A percentile compares a stretch with the other conserved stretches of the same genome.
Conservation (phyloP, 2,329 filamentous ascomycete genomes). For the Mycosphaerella sp. region DNA sequence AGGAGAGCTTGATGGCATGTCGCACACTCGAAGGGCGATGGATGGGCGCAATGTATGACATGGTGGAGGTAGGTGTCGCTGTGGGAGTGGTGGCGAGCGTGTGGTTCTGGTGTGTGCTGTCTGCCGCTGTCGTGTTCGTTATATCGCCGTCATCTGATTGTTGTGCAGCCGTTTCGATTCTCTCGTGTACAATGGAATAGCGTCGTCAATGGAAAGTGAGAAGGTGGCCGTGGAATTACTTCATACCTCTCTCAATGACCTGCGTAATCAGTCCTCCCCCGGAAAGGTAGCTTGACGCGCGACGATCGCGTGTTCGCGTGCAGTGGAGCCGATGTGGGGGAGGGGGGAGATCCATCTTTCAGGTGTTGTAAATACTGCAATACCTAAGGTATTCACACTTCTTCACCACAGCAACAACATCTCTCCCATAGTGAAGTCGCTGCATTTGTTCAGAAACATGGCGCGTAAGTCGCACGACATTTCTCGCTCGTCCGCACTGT, state of each 20-base stretch:
- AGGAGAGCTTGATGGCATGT: slow-evolving; percentile 74
- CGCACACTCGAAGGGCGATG: slow-evolving; percentile 87
- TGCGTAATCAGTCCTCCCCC: no score
- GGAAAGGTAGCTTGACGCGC: slow-evolving; percentile 4
- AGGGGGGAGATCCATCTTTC: background rate
- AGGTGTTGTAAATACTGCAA: no score
- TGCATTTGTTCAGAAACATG: background rate
- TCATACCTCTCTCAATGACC: background rate
- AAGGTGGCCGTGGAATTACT: background rate
- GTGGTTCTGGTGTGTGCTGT: background rate
- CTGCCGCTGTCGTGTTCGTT: background rate
- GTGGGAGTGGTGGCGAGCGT: no score
- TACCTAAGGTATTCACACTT: background rate
- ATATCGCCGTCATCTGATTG: background rate
- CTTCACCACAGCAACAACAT: background rate
- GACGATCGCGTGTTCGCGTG: slow-evolving; percentile 2
- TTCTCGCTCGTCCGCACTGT: background rate
- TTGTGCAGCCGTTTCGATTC: background rate
- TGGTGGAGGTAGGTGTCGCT: slow-evolving; percentile 36
- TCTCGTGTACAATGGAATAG: background rate
- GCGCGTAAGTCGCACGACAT: slow-evolving; percentile 1
- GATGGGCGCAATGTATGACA: slow-evolving; percentile 94
- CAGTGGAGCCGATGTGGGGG: slow-evolving; percentile 4
- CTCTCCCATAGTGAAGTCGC: background rate
- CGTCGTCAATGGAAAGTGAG: background rate